phyloP scores from a whole-genome alignment of 2,329 filamentous ascomycete species.

The Talaromyces sp. region DNA sequence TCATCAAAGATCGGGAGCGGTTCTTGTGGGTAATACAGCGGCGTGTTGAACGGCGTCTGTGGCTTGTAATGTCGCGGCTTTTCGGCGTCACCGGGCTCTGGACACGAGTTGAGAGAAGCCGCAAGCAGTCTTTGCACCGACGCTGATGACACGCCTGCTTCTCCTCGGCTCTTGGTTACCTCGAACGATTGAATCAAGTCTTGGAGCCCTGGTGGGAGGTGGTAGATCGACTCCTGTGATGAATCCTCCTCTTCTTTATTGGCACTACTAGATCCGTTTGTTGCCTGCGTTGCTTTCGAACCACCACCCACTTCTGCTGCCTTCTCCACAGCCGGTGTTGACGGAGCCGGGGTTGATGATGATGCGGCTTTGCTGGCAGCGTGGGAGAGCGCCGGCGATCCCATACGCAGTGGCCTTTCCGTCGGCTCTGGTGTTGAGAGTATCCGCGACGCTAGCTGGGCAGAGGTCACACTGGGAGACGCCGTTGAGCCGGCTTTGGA shows the following conservation, averaged over 20 bases:
- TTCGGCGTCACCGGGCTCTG: constrained; percentile 74
- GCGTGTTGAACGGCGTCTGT: constrained; percentile 72
- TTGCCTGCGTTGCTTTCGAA: constrained; percentile 35
- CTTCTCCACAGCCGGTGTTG: constrained; percentile 46
- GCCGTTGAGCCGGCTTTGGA: constrained; percentile 54
- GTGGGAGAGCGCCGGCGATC: constrained; percentile 47
- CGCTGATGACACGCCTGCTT: constrained; percentile 37
- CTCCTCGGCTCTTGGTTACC: constrained; percentile 63
- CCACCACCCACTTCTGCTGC: constrained; percentile 31
- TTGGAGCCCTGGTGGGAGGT: constrained; percentile 81
- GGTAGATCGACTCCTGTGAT: constrained; percentile 77
- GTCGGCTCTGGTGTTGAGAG: constrained; percentile 33
- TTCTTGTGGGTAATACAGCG: constrained; percentile 85
- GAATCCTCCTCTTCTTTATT: constrained; percentile 44
- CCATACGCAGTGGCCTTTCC: constrained; percentile 44
- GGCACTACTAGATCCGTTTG: constrained; percentile 46
- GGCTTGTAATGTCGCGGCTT: constrained; percentile 80
- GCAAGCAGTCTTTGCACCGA: constrained; percentile 70
- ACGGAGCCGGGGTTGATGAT: constrained; percentile 42
- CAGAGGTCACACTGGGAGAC: constrained; percentile 50
- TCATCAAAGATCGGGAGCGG: constrained; percentile 90
- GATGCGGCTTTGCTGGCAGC: constrained; percentile 37
- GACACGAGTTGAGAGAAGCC: constrained; percentile 67
- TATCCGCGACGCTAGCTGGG: constrained; percentile 44
- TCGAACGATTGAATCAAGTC: constrained; percentile 92